Base-by-base conservation (phyloP, 2,329 filamentous ascomycete species). In the Fusarium abutilonis region DNA sequence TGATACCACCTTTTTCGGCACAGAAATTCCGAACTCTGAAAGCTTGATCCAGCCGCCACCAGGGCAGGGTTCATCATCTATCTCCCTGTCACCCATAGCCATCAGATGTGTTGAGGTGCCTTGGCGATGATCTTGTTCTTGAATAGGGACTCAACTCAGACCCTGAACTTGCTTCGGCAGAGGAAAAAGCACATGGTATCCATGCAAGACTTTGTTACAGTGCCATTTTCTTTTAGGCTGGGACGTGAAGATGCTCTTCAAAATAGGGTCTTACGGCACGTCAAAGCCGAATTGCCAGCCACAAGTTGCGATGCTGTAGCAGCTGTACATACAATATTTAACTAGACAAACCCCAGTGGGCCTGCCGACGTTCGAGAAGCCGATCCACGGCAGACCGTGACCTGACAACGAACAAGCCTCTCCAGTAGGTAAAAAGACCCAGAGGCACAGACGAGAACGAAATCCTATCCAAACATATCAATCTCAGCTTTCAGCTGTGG, bases 221-320 rank as follows among this genome's bases (percentile, higher is more conserved):
- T 38, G 21, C 32, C 44, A n/a, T 14, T 34, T 36, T 34, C n/a
- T n/a, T n/a, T n/a, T n/a, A 14, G n/a, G 15, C 13, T 13, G 23
- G 6, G 23, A 26, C 23, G 8, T 8, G 4, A 26, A 26, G 23
- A 50, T 47, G 15, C 35, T 31, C 43, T 19, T 31, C 17, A 43
- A 57, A 52, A 48, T 52, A 60, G 64, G 53, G 64, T 52, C 51
- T 36, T n/a, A 55, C 57, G 63, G 65, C 67, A 69, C 48, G 41
- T 44, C 60, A 56, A 43, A 67, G 55, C 67, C 67, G 60, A 67
- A 56, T 36, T 40, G 39, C 44, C 52, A 64, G 41, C 53, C 43
- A 48, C 54, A 52, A 52, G 56, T 48, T 58, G 32, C 9, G 28
- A 10, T 11, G n/a, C n/a, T n/a, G n/a, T n/a, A n/a, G n/a, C n/a